Base-by-base conservation (phyloP, 371 early-diverging fungal species). In the Mucor indicus region DNA sequence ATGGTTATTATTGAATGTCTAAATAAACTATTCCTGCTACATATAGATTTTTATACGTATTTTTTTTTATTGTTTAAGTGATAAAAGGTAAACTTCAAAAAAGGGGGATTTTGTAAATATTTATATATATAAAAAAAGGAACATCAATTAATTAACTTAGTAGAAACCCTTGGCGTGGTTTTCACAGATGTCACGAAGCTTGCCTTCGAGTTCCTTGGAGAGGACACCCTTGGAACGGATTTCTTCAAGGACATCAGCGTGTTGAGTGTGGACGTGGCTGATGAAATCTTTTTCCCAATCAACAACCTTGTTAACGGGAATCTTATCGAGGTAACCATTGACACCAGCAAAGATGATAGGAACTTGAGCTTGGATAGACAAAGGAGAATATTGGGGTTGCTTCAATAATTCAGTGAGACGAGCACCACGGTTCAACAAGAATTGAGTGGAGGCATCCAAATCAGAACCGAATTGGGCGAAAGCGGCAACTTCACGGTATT, bases 391-490 rank as follows among this genome's bases (percentile, higher is more conserved):
- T 81, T 95, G 95, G 55, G 89, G 86, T 80, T 95, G 95, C 89
- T 82, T 92, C 64, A 96, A 79, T 64, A 96, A 81, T 83, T 96
- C 96, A 43, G 95, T 95, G 40, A 96, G 83, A 79, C 96, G 95
- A 57, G 94, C 93, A 83, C 96, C 96, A 84, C 96, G 92, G 87
- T 94, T 94, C 60, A 96, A 79, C 80, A 90, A 72, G 90, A 93
- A 95, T 79, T 95, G 95, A 53, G 96, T 96, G 56, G 95, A 93
- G 61, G 95, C 95, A 79, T 96, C 96, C 58, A 96, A 81, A 77
- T 96, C 96, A 62, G 94, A 93, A 75, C 96, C 96, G 81, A 96
- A 96, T 83, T 96, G 96, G 64, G 96, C 94, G 67, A 96, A 95
- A 52, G 96, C 96, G 53, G 95, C 96, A 48, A 96, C 93, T 84